Evolutionary conservation across 495 filamentous ascomycete species (phyloP).

Genomic region (Neurospora sp.): DNA sequence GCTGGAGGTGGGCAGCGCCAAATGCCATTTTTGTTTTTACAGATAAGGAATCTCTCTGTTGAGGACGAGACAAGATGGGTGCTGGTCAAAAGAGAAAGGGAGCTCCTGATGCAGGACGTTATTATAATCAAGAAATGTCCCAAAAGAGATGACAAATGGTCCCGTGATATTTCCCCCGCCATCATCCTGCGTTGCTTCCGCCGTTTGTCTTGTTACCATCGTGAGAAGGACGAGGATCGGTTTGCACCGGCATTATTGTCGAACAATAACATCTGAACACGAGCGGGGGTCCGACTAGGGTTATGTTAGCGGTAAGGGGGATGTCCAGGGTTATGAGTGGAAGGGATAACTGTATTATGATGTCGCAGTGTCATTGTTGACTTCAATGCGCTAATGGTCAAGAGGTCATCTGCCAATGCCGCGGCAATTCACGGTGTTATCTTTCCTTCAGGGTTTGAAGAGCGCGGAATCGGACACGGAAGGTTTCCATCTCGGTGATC

Average conservation of each 20-base stretch:
- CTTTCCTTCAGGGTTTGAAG: neutral
- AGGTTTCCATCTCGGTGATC: neutral
- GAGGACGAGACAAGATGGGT: neutral
- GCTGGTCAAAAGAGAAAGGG: neutral
- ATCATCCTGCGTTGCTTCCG: neutral
- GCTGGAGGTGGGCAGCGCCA: slow-evolving; percentile 17
- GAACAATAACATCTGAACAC: neutral
- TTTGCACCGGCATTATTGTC: neutral
- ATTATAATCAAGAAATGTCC: neutral
- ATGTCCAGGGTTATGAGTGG: neutral
- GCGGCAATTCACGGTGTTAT: neutral
- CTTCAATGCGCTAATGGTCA: neutral
- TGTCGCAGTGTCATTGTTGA: neutral
- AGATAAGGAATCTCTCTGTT: neutral
- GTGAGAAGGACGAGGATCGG: neutral
- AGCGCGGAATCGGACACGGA: neutral
- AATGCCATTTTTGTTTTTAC: slow-evolving; percentile 12
- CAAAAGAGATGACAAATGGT: neutral
- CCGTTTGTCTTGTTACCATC: neutral
- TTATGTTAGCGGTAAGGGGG: neutral
- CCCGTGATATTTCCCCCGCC: neutral
- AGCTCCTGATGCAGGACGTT: neutral
- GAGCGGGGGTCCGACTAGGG: neutral
- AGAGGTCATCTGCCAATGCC: neutral
- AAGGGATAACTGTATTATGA: neutral